These are phyloP conservation scores for Cladophialophora yegresii DNA, from an alignment of 2,329 filamentous ascomycete species.

Conservation along the genomic window DNA sequence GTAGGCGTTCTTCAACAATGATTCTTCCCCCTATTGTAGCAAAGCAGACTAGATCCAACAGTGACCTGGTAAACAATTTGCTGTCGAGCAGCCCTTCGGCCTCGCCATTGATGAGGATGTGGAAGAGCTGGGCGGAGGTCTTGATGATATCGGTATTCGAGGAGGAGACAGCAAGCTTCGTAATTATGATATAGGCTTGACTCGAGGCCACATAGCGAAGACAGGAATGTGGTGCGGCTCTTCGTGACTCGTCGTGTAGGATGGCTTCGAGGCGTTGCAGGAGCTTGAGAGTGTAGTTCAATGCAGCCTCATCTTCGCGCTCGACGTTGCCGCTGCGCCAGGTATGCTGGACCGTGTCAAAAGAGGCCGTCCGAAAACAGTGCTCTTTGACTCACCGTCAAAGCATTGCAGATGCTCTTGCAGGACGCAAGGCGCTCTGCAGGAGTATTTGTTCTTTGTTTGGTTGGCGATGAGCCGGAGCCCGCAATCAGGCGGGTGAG, in stretches of 20 bases:
- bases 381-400: constrained; percentile 51
- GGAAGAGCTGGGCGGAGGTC: constrained; percentile 82
- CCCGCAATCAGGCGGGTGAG: constrained; percentile 65
- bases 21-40: constrained; percentile 67
- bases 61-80: constrained; percentile 76
- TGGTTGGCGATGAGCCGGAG: constrained; percentile 52
- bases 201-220: constrained; percentile 82
- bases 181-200: constrained; percentile 85
- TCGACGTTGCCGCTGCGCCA: constrained; percentile 60
- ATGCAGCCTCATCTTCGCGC: constrained; percentile 54
- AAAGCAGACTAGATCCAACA: constrained; percentile 77
- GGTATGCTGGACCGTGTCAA: constrained; percentile 52
- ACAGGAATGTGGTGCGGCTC: constrained; percentile 86
- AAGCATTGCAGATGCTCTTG: constrained; percentile 61
- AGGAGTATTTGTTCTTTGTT: constrained; percentile 56
- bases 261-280: constrained; percentile 64
- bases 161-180: constrained; percentile 82
- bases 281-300: constrained; percentile 53
- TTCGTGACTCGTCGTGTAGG: constrained; percentile 84
- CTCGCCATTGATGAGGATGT: constrained; percentile 90
- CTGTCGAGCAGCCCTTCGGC: constrained; percentile 93
- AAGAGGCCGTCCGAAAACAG: constrained; percentile 9
- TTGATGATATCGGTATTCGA: constrained; percentile 84
- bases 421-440: constrained; percentile 63
- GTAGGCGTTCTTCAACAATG: constrained; percentile 70